Evolutionary conservation across 805 yeast species (phyloP).

Genomic region (Ogataea parapolymorpha): DNA sequence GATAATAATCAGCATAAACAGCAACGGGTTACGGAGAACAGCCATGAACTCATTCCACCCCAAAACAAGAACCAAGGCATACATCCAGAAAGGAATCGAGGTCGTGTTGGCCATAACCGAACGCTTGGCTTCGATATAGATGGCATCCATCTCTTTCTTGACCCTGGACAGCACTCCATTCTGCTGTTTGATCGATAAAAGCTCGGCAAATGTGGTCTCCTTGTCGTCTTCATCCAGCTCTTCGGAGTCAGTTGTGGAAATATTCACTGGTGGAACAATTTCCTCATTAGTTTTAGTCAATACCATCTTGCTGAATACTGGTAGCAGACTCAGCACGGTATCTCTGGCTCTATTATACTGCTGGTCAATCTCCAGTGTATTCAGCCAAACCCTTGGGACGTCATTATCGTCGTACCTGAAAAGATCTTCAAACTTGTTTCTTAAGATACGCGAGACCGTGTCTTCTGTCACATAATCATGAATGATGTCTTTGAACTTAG

Average conservation of each 20-base stretch:
- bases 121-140: conserved; percentile 84
- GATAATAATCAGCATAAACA: conserved; percentile 60
- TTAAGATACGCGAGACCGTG: conserved; percentile 58
- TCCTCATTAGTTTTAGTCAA: conserved; percentile 47
- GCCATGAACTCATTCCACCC: conserved; percentile 98
- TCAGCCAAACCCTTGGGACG: conserved; percentile 78
- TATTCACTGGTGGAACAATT: conserved; percentile 55
- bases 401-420: conserved; percentile 84
- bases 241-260: conserved; percentile 35
- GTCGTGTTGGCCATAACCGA: conserved; percentile 75
- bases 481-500: conserved; percentile 51
- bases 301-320: conserved; percentile 55
- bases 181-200: conserved; percentile 57
- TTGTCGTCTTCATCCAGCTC: conserved; percentile 38
- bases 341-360: conserved; percentile 60
- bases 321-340: conserved; percentile 53
- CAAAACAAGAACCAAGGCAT: conserved; percentile 63
- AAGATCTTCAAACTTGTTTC: conserved; percentile 75
- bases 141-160: conserved; percentile 72
- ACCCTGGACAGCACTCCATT: conserved; percentile 54
- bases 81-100: conserved; percentile 81
- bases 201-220: conserved; percentile 46
- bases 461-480: conserved; percentile 66
- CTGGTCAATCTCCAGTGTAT: conserved; percentile 66
- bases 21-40: conserved; percentile 79